Evolutionary conservation across 441 rosid species (phyloP), one percentile per base, ranked within the genome.

Genomic region (Pelargonium australe): DNA sequence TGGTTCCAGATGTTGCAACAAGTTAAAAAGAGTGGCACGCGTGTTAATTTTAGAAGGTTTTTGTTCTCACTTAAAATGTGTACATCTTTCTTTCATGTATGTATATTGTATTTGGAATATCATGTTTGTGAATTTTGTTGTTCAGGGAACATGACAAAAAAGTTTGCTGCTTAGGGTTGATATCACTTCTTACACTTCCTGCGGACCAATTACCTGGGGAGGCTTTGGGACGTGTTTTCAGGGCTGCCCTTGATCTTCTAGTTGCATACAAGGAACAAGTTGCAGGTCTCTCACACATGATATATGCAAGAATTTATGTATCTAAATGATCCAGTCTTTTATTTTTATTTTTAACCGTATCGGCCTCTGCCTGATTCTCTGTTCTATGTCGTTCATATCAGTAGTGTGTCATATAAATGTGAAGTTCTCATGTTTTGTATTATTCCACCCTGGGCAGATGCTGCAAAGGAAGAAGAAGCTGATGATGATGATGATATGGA

Each of bases 1-100:
- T 95, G 99, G 99, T 88, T 92, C 74, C 93, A 83, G 78, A 89
- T 95, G 97, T 70, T 95, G 84, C 88, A 92, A 81, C 95, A 92
- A 85, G 89, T 82, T 70, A 92, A 81, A 80, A 95, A 86, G 83
- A 87, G 88, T 78, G 99, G 98, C 58, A 72, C 25, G 11, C 84
- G 69, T 40, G 84, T 79, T 67, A 90, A 95, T 83, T 95, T 95
- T 82, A 95, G 85, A 80, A 85, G 99, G 99, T 95, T 19, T 62
- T 49, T 67, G 47, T 64, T n/a, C 16, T 31, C 37, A 31, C 37
- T 31, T 31, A 3, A 31, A 31, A 2, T 31, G 37, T 31, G 37
- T 31, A 3, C 70, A 23, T 5, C n/a, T 67, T 20, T 44, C 19
- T 0, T 37, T 11, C 44, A 51, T 51, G 16, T 0, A 51, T 13